Evolutionary conservation across 306 rosid species (phyloP), one percentile per base, ranked within the genome.

Genomic region (Acacia crassicarpa): DNA sequence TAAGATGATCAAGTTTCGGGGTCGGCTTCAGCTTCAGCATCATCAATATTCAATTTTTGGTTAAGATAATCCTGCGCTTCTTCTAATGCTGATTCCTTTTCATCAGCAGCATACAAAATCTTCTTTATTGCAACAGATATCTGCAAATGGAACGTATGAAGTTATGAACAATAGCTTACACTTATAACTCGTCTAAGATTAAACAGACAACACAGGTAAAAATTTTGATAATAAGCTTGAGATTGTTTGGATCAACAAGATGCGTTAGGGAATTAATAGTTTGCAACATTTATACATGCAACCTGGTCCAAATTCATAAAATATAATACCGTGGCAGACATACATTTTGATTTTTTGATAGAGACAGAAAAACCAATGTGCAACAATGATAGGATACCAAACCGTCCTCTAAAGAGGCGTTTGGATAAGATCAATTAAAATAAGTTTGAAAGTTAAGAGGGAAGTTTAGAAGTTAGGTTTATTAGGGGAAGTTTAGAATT

Each of bases 81-180:
- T 32, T 92, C 88, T 40, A 96, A 86, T 58, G 99, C 94, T 0
- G 98, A 96, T 85, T 90, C 97, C 76, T 90, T 90, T 23, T 93
- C 94, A 79, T 96, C 99, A 48, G 92, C 93, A 19, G 98, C 98
- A 84, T 96, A 96, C 80, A 96, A 45, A 78, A 96, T 92, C 94
- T 91, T 93, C 90, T 90, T 93, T 58, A 96, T 76, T 82, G 97
- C 99, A 51, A 89, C 83, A 44, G 96, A 83, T 87, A 96, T 85
- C 99, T 95, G 94, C 87, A 83, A 81, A 58, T 23, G 61, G 38
- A 41, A 72, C 71, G 78, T 46, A 74, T 2, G 40, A 35, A 35
- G 40, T 35, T 35, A 35, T 35, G 9, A 40, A 65, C 78, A 63
- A 27, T 30, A 16, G 53, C 3, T 76, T 25, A 58, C 65, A n/a